Evolutionary conservation across 352 stramenopile genomes (phyloP).

Genomic region (Blastocystis sp.): DNA sequence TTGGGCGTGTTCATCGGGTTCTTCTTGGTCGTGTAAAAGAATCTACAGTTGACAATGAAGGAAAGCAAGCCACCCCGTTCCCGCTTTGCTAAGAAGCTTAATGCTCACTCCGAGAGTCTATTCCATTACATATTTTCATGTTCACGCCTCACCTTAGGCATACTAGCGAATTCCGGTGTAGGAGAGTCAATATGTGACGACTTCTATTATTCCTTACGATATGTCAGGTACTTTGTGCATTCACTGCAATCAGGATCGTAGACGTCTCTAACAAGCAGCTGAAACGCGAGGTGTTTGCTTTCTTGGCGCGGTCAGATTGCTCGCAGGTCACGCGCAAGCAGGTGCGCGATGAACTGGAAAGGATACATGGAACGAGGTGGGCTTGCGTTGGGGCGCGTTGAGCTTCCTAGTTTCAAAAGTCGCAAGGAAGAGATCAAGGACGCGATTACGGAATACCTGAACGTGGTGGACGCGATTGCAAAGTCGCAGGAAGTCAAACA

Average conservation of each 20-base stretch:
- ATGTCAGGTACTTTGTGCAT: too few relatives aligned
- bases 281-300: not conserved
- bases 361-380: not conserved
- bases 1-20: slow-evolving; percentile 66
- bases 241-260: not conserved
- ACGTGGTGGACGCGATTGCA: not conserved
- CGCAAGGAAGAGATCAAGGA: slow-evolving; percentile 30
- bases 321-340: not conserved
- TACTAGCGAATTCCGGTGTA: not conserved
- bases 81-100: slow-evolving; percentile 68
- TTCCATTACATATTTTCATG: not conserved
- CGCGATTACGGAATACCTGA: slow-evolving; percentile 1
- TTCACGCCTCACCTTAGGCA: slow-evolving; percentile 41
- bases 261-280: not conserved
- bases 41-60: slow-evolving; percentile 12
- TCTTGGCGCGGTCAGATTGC: not conserved
- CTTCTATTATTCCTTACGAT: too few relatives aligned
- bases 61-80: slow-evolving; percentile 21
- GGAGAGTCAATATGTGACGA: too few relatives aligned
- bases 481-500: not conserved
- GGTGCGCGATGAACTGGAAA: not conserved
- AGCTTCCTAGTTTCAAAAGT: not conserved
- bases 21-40: slow-evolving; percentile 68
- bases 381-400: not conserved
- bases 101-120: slow-evolving; percentile 66